Evolutionary conservation across 257 asterid genomes (phyloP).

Genomic region (Primulina tabacum): DNA sequence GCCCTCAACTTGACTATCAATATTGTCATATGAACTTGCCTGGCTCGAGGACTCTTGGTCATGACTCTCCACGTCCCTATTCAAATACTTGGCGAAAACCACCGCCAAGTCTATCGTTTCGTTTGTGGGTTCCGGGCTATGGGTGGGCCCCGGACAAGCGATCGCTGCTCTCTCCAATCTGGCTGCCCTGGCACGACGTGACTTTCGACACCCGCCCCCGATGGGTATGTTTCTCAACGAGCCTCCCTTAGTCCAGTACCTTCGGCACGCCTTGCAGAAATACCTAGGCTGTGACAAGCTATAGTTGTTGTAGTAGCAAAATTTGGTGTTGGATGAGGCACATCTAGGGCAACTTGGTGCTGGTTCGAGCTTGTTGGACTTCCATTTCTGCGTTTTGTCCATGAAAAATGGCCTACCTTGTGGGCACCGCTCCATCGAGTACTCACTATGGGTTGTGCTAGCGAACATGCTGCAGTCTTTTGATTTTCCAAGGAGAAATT

Average conservation of each 20-base stretch:
- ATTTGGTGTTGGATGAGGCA: constrained; percentile 79
- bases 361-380: constrained; percentile 37
- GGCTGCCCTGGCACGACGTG: constrained; percentile 48
- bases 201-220: constrained; percentile 78
- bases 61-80: constrained; percentile 30
- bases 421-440: constrained; percentile 37
- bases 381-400: constrained; percentile 46
- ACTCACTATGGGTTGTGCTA: constrained; percentile 29
- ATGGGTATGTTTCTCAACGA: constrained; percentile 70
- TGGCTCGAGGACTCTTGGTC: constrained; percentile 37
- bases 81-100: constrained; percentile 67
- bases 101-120: constrained; percentile 63
- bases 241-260: constrained; percentile 94
- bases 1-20: constrained; percentile 34
- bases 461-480: constrained; percentile 35
- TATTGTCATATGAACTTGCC: constrained; percentile 25
- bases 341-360: constrained; percentile 88
- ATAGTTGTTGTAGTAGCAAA: constrained; percentile 86
- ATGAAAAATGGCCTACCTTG: constrained; percentile 19
- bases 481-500: constrained; percentile 7
- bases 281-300: constrained; percentile 80
- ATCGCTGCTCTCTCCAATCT: constrained; percentile 8
- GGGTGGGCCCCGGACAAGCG: constrained; percentile 4
- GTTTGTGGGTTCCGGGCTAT: constrained; percentile 8
- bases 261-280: constrained; percentile 73